Evolutionary conservation across 805 yeast genomes (phyloP), one percentile per base, ranked within the genome.

Genomic region (Scheffersomyces ergatensis): DNA sequence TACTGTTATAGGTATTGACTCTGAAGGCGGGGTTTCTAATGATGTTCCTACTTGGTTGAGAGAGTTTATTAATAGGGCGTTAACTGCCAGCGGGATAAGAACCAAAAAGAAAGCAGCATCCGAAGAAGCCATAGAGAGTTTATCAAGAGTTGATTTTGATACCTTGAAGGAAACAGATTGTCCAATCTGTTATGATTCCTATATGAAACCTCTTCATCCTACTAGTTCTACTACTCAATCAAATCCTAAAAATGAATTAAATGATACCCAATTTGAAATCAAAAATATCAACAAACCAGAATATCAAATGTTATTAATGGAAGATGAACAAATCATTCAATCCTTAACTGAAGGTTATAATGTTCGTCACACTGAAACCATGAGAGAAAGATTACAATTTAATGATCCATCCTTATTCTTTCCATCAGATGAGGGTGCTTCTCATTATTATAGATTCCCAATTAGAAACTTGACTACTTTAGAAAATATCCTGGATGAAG

Each of bases 111-210:
- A 58, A 41, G 56, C 51, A 25, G 72, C 73, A 6, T 64, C 72
- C 3, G 63, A 58, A 8, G 70, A 65, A 30, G 73, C 72, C 17
- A 67, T 68, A 19, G 65, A 57, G 12, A 62, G 63, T 18, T 50
- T 68, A 29, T 46, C 49, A 29, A 55, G 46, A 13, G 58, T 63
- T 12, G 58, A 52, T 17, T 12, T 43, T 11, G 46, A 38, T 5
- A 41, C 36, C 2, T 29, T 58, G 30, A 46, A 45, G 4, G 43
- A 51, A 16, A 48, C 45, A 19, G 62, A 58, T 5, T 69, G 74
- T 43, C 71, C 74, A 2, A 69, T 69, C 15, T 69, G 74, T 51
- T 69, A 65, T 45, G 74, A 69, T 15, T 38, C 54, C 6, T 67
- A 63, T 39, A 65, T 55, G 29, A 24, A 29, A 24, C 18, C 23